Conservation (phyloP, 805 yeast genomes). For the Yamadazyma sp. region DNA sequence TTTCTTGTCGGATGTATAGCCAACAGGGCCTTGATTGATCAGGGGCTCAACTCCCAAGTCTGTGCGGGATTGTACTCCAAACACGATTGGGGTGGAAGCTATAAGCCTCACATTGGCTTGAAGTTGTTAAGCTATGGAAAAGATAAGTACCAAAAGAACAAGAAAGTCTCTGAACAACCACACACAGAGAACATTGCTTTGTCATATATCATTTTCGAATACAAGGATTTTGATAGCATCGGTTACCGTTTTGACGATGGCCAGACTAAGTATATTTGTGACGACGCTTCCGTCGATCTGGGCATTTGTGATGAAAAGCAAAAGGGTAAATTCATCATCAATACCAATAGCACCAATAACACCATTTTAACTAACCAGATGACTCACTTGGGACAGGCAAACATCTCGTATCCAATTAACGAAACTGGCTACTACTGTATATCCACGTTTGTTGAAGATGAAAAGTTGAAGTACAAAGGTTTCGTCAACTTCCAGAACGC, state of each 20-base stretch:
- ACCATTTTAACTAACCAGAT: slow-evolving; percentile 58
- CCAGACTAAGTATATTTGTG: slow-evolving; percentile 62
- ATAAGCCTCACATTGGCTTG: slow-evolving; percentile 42
- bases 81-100: slow-evolving; percentile 81
- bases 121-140: slow-evolving; percentile 27
- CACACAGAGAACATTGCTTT: slow-evolving; percentile 43
- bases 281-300: slow-evolving; percentile 59
- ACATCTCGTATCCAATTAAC: slow-evolving; percentile 60
- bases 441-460: slow-evolving; percentile 56
- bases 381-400: slow-evolving; percentile 56
- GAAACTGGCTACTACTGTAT: slow-evolving; percentile 93
- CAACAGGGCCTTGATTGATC: slow-evolving; percentile 50
- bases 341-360: slow-evolving; percentile 45
- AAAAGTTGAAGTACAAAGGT: slow-evolving; percentile 53
- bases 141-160: slow-evolving; percentile 27
- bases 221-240: slow-evolving; percentile 66
- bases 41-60: slow-evolving; percentile 52
- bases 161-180: slow-evolving; percentile 21
- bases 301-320: slow-evolving; percentile 53
- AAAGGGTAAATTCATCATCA: slow-evolving; percentile 62
- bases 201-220: slow-evolving; percentile 79
- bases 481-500: slow-evolving; percentile 86
- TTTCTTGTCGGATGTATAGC: slow-evolving; percentile 6
- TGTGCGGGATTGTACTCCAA: slow-evolving; percentile 91
- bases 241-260: slow-evolving; percentile 56